phyloP scores from a whole-genome alignment of 73 alveolate genomes.

The Paramecium octaurelia region DNA sequence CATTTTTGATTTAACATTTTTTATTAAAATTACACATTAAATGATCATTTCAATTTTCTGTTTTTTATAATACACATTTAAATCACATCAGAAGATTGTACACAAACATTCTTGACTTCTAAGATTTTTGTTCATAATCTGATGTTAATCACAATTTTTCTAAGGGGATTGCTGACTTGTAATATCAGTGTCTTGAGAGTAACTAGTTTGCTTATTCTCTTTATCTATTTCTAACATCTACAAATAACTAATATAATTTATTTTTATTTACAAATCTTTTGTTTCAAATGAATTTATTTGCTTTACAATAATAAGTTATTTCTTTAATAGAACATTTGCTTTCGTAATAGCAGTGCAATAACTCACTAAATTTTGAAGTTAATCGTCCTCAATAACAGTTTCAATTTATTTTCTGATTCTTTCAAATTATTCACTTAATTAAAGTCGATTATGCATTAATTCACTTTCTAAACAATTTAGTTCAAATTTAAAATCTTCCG shows the following conservation, averaged over 20 bases:
- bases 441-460: not conserved
- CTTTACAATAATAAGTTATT: not conserved
- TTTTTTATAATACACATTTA: not conserved
- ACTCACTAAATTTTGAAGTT: not conserved
- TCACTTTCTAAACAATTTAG: not conserved
- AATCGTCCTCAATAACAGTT: not conserved
- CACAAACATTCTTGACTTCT: not conserved
- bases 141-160: not conserved
- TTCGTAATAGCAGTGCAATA: not conserved
- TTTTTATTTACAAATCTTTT: not conserved
- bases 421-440: not conserved
- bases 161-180: not conserved
- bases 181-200: not conserved
- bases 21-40: not conserved
- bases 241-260: not conserved
- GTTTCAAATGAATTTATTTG: not conserved
- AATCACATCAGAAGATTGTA: not conserved
- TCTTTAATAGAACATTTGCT: not conserved
- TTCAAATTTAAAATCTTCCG: constrained; percentile 7
- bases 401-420: not conserved
- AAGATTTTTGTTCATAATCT: not conserved
- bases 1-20: not conserved
- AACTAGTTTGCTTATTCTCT: not conserved
- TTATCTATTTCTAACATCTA: not conserved
- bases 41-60: not conserved